Conservation (phyloP, 768 basidiomycete genomes). For the Auricularia sp. region DNA sequence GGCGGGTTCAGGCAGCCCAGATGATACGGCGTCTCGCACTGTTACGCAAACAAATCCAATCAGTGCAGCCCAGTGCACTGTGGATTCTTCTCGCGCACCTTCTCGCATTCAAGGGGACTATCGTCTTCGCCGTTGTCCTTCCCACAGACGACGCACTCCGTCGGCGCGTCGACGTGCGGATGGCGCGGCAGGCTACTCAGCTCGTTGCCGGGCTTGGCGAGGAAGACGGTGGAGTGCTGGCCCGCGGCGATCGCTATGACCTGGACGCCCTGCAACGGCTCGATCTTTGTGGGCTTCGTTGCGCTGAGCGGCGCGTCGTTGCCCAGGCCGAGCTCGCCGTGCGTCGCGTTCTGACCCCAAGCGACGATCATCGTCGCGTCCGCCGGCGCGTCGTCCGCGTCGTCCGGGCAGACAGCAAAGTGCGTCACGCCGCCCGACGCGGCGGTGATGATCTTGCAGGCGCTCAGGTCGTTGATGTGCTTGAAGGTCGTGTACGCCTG, state of each 20-base stretch:
- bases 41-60: background rate
- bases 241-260: slow-evolving; percentile 77
- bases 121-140: slow-evolving; percentile 65
- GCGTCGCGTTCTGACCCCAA: slow-evolving; percentile 35
- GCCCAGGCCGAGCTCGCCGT: slow-evolving; percentile 73
- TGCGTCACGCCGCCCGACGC: slow-evolving; percentile 84
- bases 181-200: slow-evolving; percentile 73
- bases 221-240: slow-evolving; percentile 77
- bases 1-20: slow-evolving; percentile 73
- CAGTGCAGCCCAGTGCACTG: background rate
- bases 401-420: slow-evolving; percentile 68
- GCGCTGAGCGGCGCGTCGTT: slow-evolving; percentile 75
- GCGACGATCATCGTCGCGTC: slow-evolving; percentile 67
- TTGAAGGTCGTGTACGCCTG: slow-evolving; percentile 85
- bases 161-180: slow-evolving; percentile 64
- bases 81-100: slow-evolving; percentile 36
- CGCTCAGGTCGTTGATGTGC: slow-evolving; percentile 80
- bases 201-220: slow-evolving; percentile 66
- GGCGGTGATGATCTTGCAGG: slow-evolving; percentile 63
- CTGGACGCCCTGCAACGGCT: slow-evolving; percentile 67
- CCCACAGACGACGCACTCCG: slow-evolving; percentile 61
- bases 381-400: slow-evolving; percentile 24
- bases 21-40: slow-evolving; percentile 91
- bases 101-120: slow-evolving; percentile 80
- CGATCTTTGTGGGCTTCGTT: slow-evolving; percentile 67